Conservation (phyloP, 441 rosid genomes). For the Gossypium davidsonii region DNA sequence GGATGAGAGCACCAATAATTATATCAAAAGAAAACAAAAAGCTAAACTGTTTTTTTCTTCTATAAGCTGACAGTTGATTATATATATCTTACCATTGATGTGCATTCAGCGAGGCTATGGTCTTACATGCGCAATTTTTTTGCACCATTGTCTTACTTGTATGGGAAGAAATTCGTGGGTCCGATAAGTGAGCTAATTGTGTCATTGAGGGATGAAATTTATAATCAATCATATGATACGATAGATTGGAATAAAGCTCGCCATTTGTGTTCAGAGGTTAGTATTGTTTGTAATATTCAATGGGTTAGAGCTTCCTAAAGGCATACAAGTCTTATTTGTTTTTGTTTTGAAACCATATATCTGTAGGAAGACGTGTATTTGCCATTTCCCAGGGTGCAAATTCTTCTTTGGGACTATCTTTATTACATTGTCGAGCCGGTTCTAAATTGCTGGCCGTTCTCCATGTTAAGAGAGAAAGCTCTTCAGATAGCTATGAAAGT, state of each 20-base stretch:
- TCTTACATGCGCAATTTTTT: slow-evolving; percentile 23
- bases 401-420: slow-evolving; percentile 46
- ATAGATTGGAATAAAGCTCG: slow-evolving; percentile 46
- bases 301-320: not conserved
- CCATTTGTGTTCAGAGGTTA: slow-evolving; percentile 35
- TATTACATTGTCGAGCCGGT: slow-evolving; percentile 39
- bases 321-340: not conserved
- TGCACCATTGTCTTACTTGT: slow-evolving; percentile 52
- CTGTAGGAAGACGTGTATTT: slow-evolving; percentile 46
- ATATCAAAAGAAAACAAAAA: not conserved
- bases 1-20: too few relatives aligned
- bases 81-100: not conserved
- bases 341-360: not conserved
- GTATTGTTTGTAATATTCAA: not conserved
- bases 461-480: slow-evolving; percentile 43
- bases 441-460: slow-evolving; percentile 42
- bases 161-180: slow-evolving; percentile 50
- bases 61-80: not conserved
- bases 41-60: not conserved
- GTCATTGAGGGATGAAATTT: slow-evolving; percentile 41
- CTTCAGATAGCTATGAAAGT: slow-evolving; percentile 35
- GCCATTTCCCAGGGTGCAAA: slow-evolving; percentile 48
- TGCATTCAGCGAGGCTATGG: slow-evolving; percentile 7
- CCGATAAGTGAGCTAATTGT: slow-evolving; percentile 34
- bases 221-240: slow-evolving; percentile 31